Conservation (phyloP, 768 basidiomycete genomes). For the Suillus fuscotomentosus region DNA sequence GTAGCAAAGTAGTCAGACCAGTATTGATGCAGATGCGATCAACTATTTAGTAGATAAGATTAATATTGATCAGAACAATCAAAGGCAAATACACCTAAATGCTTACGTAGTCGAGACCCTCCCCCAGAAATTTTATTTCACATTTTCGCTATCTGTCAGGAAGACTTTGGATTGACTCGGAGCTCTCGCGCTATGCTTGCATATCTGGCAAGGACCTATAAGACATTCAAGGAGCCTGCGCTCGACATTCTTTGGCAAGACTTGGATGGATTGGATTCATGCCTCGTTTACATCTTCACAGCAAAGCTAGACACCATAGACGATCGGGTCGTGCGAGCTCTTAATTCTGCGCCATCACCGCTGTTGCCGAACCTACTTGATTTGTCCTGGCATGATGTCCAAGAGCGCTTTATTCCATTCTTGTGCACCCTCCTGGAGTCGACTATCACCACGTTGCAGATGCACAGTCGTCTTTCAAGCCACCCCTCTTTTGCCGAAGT, state of each 20-base stretch:
- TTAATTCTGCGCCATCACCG: background rate
- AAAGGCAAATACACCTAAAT: background rate
- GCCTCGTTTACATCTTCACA: background rate
- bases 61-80: background rate
- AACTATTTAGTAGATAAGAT: too few relatives aligned
- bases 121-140: background rate
- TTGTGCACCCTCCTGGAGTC: background rate
- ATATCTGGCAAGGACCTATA: background rate
- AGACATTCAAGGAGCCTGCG: background rate
- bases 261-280: background rate
- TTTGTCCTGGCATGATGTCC: background rate
- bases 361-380: background rate
- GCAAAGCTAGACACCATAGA: background rate
- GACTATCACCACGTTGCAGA: background rate
- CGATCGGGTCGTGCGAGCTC: background rate
- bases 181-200: background rate
- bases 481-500: background rate
- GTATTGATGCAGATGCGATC: background rate
- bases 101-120: background rate
- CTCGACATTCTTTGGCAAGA: background rate
- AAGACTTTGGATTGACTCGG: background rate
- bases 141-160: background rate
- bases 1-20: background rate
- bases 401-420: background rate
- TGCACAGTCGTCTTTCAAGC: background rate